Evolutionary conservation across 2,329 filamentous ascomycete species (phyloP), one percentile per base, ranked within the genome.

Genomic region (Huntiella abstrusa): DNA sequence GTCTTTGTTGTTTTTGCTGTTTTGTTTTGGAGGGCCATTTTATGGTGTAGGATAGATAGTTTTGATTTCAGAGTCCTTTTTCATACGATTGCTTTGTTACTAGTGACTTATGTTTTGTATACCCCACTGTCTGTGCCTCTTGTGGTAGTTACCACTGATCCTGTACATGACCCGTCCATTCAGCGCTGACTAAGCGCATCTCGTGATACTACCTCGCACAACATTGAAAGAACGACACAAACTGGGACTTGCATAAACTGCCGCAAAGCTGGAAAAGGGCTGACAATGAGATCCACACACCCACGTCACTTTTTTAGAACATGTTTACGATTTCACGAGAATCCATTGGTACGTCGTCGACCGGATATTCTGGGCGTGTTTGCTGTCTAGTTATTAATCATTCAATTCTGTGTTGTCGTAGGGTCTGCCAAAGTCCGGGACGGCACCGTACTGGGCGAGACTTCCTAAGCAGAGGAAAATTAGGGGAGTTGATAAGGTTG

Each of bases 401-500:
- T n/a, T n/a, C 37, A 37, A 5, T 34, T 28, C 2, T 16, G 8
- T 49, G 13, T 50, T 50, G 4, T 40, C 36, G 17, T 40, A 95
- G 87, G 88, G 88, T 19, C 74, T 96, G 12, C 88, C 88, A 15
- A 76, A 78, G 51, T 82, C 81, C 15, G 86, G 80, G 32, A 66
- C 64, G 2, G 62, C 64, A 4, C 64, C 64, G 2, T 61, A 51
- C n/a, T 67, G 64, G 63, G 76, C 83, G 45, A 83, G 84, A 17
- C 70, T 93, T 8, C 88, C 91, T 0, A 74, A 85, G 54, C 79
- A 81, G 56, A 75, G 84, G 53, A 77, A 75, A 54, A 93, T 98
- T 54, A 72, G 73, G 19, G 77, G 87, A 59, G 88, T 98, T 17
- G 73, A 77, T 53, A 94, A 93, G 59, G 77, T 95, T n/a, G 75